Conservation (phyloP, 2,329 filamentous ascomycete genomes). For the Diaporthe citrichinensis region DNA sequence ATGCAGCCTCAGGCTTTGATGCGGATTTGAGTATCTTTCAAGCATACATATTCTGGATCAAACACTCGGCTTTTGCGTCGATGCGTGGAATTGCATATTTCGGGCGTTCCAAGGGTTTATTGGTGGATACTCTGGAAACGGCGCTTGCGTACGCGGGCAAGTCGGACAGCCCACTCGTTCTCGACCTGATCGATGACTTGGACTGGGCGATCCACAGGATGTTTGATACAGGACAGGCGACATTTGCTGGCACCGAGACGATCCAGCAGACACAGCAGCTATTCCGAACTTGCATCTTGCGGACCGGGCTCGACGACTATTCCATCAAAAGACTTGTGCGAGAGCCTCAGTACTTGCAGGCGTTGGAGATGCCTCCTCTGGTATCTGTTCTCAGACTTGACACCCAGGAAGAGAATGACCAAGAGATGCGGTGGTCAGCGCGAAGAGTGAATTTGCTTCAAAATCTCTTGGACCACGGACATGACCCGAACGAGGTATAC, state of each 20-base stretch:
- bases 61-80: not conserved
- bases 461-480: not conserved
- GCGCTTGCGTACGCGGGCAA: not conserved
- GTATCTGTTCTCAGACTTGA: slow-evolving; percentile 4
- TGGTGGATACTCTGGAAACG: slow-evolving; percentile 8
- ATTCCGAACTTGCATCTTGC: slow-evolving; percentile 9
- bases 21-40: not conserved
- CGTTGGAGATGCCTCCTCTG: not conserved
- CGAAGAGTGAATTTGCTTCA: slow-evolving; percentile 13
- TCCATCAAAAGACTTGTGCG: not conserved
- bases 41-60: slow-evolving; percentile 13
- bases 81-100: slow-evolving; percentile 8
- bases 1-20: not conserved
- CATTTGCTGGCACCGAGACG: slow-evolving; percentile 3
- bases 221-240: slow-evolving; percentile 4
- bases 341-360: not conserved
- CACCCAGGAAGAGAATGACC: not conserved
- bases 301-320: not conserved
- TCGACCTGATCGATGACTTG: slow-evolving; percentile 4
- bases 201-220: not conserved
- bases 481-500: not conserved
- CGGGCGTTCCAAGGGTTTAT: not conserved
- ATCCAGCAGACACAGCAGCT: slow-evolving; percentile 2
- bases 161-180: not conserved
- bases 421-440: not conserved